These are phyloP conservation scores for Anthracocystis panici-leucophaei DNA, from an alignment of 1,284 basidiomycete genomes.

Conservation along the genomic window DNA sequence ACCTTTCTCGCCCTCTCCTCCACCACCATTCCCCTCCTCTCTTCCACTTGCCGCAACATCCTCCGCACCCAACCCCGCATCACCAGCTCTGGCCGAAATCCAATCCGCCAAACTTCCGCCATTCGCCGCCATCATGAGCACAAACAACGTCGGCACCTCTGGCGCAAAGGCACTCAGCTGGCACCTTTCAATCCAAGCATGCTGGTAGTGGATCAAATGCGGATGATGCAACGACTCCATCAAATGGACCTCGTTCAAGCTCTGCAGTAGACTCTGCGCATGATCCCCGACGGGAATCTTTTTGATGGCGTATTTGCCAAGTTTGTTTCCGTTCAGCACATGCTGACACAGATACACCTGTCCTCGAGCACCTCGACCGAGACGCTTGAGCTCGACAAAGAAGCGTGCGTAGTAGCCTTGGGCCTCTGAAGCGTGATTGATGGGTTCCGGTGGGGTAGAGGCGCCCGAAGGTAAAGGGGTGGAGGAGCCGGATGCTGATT, in stretches of 20 bases:
- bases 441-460: conserved; percentile 27
- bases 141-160: conserved; percentile 62
- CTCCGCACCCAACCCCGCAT: conserved; percentile 3
- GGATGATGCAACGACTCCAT: conserved; percentile 88
- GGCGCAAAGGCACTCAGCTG: conserved; percentile 57
- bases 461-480: conserved; percentile 17
- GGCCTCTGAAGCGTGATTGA: conserved; percentile 56
- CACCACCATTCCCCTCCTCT: not conserved
- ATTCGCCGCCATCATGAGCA: conserved; percentile 68
- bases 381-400: conserved; percentile 84
- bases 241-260: conserved; percentile 76
- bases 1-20: not conserved
- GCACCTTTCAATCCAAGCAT: conserved; percentile 85
- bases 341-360: conserved; percentile 88
- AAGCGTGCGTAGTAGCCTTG: conserved; percentile 76
- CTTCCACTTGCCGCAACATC: not conserved
- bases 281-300: conserved; percentile 89
- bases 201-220: conserved; percentile 93
- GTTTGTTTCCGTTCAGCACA: conserved; percentile 80
- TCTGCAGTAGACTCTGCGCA: conserved; percentile 48
- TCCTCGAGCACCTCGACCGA: conserved; percentile 93
- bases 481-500: conserved; percentile 27
- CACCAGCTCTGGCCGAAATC: conserved; percentile 54
- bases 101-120: conserved; percentile 67
- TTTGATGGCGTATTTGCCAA: conserved; percentile 84